Percentiles rank a stretch among this genome's conserved stretches.
Conservation (phyloP, 495 filamentous ascomycete species). For the Hapsidospora chrysogenum region DNA sequence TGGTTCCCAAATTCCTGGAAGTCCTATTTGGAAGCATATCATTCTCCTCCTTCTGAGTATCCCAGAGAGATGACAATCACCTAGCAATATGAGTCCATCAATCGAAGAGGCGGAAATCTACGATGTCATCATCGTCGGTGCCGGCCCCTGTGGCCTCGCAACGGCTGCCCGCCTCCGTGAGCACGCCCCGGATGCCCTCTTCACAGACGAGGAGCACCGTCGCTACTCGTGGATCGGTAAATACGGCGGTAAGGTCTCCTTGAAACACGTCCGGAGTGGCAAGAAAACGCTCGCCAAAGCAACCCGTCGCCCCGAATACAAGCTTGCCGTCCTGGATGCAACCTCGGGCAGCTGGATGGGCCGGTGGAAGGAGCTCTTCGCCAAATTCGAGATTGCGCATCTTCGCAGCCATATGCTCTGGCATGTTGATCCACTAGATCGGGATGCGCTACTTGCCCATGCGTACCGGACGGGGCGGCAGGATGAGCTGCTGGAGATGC, state of each 20-base stretch:
- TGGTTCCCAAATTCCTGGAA: too few relatives aligned
- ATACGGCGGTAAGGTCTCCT: slow-evolving; percentile 19
- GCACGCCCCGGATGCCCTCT: slow-evolving; percentile 43
- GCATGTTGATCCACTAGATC: slow-evolving; percentile 45
- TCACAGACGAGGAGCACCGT: slow-evolving; percentile 49
- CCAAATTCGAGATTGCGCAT: slow-evolving; percentile 38
- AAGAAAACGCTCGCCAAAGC: not conserved
- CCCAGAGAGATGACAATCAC: not conserved
- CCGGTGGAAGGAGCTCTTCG: slow-evolving; percentile 38
- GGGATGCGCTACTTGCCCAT: slow-evolving; percentile 45
- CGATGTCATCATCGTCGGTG: slow-evolving; percentile 45
- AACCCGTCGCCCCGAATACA: slow-evolving; percentile 9
- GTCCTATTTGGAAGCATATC: too few relatives aligned
- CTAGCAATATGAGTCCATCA: not conserved
- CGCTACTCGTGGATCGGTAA: slow-evolving; percentile 48
- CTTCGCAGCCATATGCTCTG: slow-evolving; percentile 53
- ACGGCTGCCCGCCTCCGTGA: slow-evolving; percentile 42
- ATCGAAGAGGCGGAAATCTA: slow-evolving; percentile 15
- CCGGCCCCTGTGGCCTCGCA: slow-evolving; percentile 44
- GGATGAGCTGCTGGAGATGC: slow-evolving; percentile 37
- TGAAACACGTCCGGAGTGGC: slow-evolving; percentile 11
- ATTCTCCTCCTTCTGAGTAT: too few relatives aligned
- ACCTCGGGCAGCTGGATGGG: slow-evolving; percentile 36
- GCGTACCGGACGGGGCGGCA: slow-evolving; percentile 31
- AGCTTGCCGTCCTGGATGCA: slow-evolving; percentile 34